Evolutionary conservation across 345 rosid species (phyloP).

Genomic region (Hibiscus trionum): DNA sequence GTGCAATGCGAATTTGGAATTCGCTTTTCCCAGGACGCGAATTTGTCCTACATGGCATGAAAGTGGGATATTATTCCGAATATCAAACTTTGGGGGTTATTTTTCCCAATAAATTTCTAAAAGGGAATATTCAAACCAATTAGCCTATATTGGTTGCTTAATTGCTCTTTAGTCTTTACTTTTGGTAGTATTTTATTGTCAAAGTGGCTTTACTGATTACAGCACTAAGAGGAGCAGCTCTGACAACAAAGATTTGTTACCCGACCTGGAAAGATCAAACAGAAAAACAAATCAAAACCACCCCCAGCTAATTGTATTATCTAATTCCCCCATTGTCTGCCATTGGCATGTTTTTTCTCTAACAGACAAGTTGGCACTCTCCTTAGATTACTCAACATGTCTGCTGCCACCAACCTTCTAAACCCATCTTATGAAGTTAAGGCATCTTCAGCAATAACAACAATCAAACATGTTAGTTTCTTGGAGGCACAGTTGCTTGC

Average conservation of each 20-base stretch:
- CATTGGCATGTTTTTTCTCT: slow-evolving; percentile 49
- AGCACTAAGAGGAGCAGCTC: slow-evolving; percentile 16
- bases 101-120: no score
- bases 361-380: slow-evolving; percentile 58
- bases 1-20: no score
- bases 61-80: no score
- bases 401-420: slow-evolving; percentile 39
- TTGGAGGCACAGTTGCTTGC: slow-evolving; percentile 31
- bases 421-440: slow-evolving; percentile 17
- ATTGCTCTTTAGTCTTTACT: neutral
- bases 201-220: slow-evolving; percentile 8
- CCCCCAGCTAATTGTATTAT: slow-evolving; percentile 26
- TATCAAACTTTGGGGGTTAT: no score
- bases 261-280: slow-evolving; percentile 10
- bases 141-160: neutral
- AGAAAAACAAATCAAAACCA: neutral
- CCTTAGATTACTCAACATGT: slow-evolving; percentile 56
- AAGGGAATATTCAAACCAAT: no score
- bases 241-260: slow-evolving; percentile 21
- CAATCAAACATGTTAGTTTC: slow-evolving; percentile 23
- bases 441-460: no score
- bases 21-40: no score
- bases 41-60: no score
- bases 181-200: slow-evolving; percentile 6
- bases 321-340: slow-evolving; percentile 58